Base-by-base conservation (phyloP, 495 filamentous ascomycete genomes). In the Penicillium cataractarum region DNA sequence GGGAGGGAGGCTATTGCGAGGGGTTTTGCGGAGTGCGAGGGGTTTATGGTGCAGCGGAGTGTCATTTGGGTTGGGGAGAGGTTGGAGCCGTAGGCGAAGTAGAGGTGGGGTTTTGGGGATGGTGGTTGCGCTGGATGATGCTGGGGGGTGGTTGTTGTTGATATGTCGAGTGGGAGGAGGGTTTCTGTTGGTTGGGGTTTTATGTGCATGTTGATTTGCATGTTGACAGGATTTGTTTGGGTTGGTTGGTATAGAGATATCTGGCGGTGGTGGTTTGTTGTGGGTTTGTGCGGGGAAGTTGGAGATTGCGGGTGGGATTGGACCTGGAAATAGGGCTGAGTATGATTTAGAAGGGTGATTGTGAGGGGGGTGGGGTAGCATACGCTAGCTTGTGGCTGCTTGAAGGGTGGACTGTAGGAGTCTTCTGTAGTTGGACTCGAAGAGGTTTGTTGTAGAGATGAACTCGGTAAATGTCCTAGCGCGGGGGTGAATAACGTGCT, bases 41-140 rank as follows among this genome's bases (percentile, higher is more conserved):
- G 77, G 57, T 83, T 82, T 4, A 76, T 67, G 2, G 79, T 82
- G 67, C 89, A 92, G 63, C 90, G 86, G 24, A 70, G 57, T 10
- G 42, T 56, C 90, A 92, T 92, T 71, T 92, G 89, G 6, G 80
- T 72, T 22, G 80, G 76, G 67, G 86, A 90, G 61, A 92, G 81
- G 68, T 92, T 92, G 60, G 82, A 87, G 67, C 89, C 90, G 74
- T 90, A 92, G 69, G 83, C 90, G 69, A 92, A 91, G 77, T 92
- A 91, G 67, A 88, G 70, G 40, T 72, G 58, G 61, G 57, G 67
- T 49, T 52, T 29, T 57, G 58, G 40, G 58, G 27, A 35, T 50
- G 51, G 44, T 4, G 17, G 50, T 59, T n/a, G n/a, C n/a, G n/a
- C n/a, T n/a, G n/a, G 50, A 54, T 50, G 49, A 35, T 42, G 54